Evolutionary conservation across 1,139 yeast species (phyloP), one percentile per base, ranked within the genome.

Genomic region (Yamadazyma dendronema): DNA sequence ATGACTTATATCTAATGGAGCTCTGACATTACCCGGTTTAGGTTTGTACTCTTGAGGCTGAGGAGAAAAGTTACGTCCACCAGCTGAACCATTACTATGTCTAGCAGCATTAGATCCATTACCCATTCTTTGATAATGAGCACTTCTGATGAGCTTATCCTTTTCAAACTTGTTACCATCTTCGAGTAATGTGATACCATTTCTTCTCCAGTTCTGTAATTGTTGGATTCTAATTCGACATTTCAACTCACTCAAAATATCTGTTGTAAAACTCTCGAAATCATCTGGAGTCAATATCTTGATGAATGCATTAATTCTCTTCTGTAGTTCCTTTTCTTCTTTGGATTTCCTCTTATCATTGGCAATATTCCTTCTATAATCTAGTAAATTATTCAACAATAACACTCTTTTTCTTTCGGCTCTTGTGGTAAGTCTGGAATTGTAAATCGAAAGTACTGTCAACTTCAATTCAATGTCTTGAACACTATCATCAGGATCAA

Each of bases 321-420:
- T 84, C 48, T 76, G 70, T 38, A 89, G 59, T 33, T 92, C 98
- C 44, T 89, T 84, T 52, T 89, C 96, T 53, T 92, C 98, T 56
- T 89, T 90, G 3, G 85, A 70, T 49, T 95, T 79, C 49, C 83
- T 79, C 64, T 92, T 92, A 50, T 85, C 95, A 27, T 71, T 62
- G 27, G 85, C 79, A 33, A 79, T 77, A 52, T 87, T 88, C 53
- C 81, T 83, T 45, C 96, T 74, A 59, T 90, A 92, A 40, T 94
- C 97, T 57, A 90, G 67, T 48, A 92, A 66, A 41, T 77, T 73
- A 56, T 94, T 90, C 42, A 81, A 78, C 41, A 94, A 69, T 60
- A 92, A 72, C 12, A 83, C 71, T 44, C 97, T 75, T 61, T 92
- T 92, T 51, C 95, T 76, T 59, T 92, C 98, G 0, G 97, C 96